Evolutionary conservation across 2,329 filamentous ascomycete genomes (phyloP), one percentile per base, ranked within the genome.

Genomic region (Beauveria australis): DNA sequence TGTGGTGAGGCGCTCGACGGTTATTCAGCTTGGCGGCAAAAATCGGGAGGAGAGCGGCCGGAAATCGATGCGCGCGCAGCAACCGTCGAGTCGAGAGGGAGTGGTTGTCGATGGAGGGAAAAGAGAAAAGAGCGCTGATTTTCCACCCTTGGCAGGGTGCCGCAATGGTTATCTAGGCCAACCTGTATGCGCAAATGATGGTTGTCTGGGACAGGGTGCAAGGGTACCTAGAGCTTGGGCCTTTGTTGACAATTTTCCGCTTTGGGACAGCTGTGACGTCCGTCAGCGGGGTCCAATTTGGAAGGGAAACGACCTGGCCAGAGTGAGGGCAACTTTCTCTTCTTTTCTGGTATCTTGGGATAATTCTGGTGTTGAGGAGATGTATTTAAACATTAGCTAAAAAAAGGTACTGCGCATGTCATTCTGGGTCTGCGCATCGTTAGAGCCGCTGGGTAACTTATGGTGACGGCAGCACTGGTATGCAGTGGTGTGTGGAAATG

Each of bases 161-260:
- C 30, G 56, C 37, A 62, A 60, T 65, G 48, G 51, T 60, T 65
- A 65, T 64, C 61, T 59, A 60, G 57, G 44, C 28, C 40, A 41
- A 51, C 46, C 60, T 22, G 51, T 47, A 26, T 51, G 61, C 61
- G 60, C 61, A 64, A 64, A 60, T 66, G 63, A 63, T 60, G 64
- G 70, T 72, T 73, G 71, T 71, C 71, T 68, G 71, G 73, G 72
- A 69, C 68, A 73, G 70, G 63, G 65, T 66, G 63, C 66, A 61
- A 62, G 61, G 64, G 63, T 64, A 14, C 33, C 33, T 37, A 61
- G 64, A 69, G 70, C 69, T 72, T 67, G 69, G 71, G 63, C 67
- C 60, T 73, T 75, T 76, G 74, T 75, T 76, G 75, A 75, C 73
- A 69, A 70, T 71, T 70, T 67, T 68, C 73, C 73, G 67, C 65